Percentiles rank a stretch among this genome's conserved stretches.
phyloP scores from a whole-genome alignment of 1,139 yeast genomes.

The Candida sp. region DNA sequence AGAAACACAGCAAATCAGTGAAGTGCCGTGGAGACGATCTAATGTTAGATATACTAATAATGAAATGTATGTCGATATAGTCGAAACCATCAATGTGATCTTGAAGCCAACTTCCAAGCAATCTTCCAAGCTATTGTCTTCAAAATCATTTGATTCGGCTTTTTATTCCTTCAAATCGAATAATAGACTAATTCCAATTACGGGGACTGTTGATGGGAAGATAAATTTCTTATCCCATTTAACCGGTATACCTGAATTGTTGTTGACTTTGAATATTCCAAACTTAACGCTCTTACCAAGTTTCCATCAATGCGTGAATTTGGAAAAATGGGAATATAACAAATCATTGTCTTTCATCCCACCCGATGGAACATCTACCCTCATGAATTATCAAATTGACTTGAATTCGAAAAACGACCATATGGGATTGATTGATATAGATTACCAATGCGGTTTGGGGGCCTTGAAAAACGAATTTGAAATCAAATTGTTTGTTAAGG shows the following conservation, averaged over 20 bases:
- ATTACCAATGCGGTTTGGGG: constrained; percentile 8
- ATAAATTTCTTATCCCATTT: constrained; percentile 64
- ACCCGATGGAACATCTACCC: constrained; percentile 75
- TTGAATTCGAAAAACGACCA: constrained; percentile 17
- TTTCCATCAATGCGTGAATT: constrained; percentile 58
- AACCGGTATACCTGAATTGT: constrained; percentile 71
- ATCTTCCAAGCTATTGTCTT: constrained; percentile 8
- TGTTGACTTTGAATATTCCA: constrained; percentile 42
- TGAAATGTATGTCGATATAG: constrained; percentile 78
- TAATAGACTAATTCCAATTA: constrained; percentile 31
- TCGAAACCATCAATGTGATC: constrained; percentile 54
- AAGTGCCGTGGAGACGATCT: constrained; percentile 71
- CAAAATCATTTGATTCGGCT: constrained; percentile 28
- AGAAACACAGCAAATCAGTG: neutral
- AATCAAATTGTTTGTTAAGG: constrained; percentile 53
- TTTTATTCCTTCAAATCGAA: constrained; percentile 24
- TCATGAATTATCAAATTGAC: constrained; percentile 67
- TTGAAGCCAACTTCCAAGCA: constrained; percentile 22
- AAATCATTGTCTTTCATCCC: constrained; percentile 67
- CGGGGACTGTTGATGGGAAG: constrained; percentile 64
- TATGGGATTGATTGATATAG: constrained; percentile 3
- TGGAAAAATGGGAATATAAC: constrained; percentile 37
- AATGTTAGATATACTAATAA: constrained; percentile 67
- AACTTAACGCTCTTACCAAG: constrained; percentile 44
- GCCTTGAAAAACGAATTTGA: constrained; percentile 78